Percentiles rank a stretch among this genome's conserved stretches.
These are phyloP conservation scores for Aspergillus asperescens DNA, from an alignment of 495 filamentous ascomycete species.

Conservation along the genomic window DNA sequence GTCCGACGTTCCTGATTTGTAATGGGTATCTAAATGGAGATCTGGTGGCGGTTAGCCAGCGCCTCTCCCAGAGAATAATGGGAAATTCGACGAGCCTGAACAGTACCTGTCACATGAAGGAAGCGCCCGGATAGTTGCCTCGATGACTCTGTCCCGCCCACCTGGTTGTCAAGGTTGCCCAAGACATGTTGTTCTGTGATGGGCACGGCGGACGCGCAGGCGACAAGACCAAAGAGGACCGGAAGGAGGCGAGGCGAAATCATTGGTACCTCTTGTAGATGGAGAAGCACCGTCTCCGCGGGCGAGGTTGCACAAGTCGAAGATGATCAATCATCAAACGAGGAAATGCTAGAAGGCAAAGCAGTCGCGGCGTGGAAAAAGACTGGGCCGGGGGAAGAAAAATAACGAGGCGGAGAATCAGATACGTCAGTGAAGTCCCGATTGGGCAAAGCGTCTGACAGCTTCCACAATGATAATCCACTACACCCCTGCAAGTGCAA, in stretches of 20 bases:
- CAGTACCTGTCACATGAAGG: constrained; percentile 87
- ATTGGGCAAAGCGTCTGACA: constrained; percentile 11
- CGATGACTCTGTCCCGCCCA: neutral
- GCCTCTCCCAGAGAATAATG: neutral
- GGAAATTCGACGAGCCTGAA: neutral
- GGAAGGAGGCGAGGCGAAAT: constrained; percentile 11
- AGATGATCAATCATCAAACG: neutral
- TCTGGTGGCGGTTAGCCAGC: constrained; percentile 46
- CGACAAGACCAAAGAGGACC: constrained; percentile 10
- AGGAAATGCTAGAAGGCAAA: neutral
- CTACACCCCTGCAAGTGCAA: neutral
- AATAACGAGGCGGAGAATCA: neutral
- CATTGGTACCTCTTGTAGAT: constrained; percentile 16
- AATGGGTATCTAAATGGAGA: constrained; percentile 83
- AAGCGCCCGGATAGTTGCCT: constrained; percentile 59
- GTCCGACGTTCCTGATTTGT: constrained; percentile 66
- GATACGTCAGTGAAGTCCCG: constrained; percentile 2
- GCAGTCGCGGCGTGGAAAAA: neutral
- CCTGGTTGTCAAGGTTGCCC: neutral
- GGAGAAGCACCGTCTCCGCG: constrained; percentile 7
- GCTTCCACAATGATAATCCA: constrained; percentile 1
- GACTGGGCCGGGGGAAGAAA: neutral
- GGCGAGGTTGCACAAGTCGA: neutral
- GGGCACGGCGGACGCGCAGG: constrained; percentile 16
- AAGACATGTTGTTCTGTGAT: constrained; percentile 16